Evolutionary conservation across 345 rosid genomes (phyloP), one percentile per base, ranked within the genome.

Genomic region (rapeseed (Brassica napus)): DNA sequence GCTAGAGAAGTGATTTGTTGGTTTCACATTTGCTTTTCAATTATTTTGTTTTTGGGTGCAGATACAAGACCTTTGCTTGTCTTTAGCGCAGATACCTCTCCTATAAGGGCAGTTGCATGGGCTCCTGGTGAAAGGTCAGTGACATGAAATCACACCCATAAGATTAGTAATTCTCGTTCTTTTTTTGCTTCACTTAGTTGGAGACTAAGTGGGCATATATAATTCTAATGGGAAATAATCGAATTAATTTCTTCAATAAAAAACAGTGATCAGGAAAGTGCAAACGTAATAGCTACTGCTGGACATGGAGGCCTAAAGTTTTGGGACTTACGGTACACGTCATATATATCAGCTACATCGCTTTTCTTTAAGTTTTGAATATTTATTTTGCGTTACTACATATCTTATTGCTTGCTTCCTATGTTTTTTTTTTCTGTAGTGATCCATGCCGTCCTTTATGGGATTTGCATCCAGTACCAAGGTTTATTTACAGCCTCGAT

Each of bases 51-150:
- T 69, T 62, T 23, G 72, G 66, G 49, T 85, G 85, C 89, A 95
- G 97, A 95, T 85, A 82, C 97, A 57, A 93, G 89, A 80, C 98
- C 99, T 73, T 74, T 93, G 66, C 94, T 93, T 68, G 82, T 85
- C 83, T 95, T 93, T 78, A 87, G 88, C 78, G 97, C 99, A 18
- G 99, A 93, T 82, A 91, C 93, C 26, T 74, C 80, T 75, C 91
- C 94, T 68, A 87, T 95, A 72, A 89, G 97, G 86, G 83, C 97
- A 31, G 85, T 95, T 78, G 90, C 93, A 47, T 95, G 98, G 99
- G 94, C 96, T 73, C 97, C 99, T 49, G 64, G 63, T 75, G 92
- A 81, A 78, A 88, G 97, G 98, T 92, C 18, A 73, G 85, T 82
- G 65, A 37, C 31, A 16, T 52, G 62, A 59, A 59, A 28, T 47